These are phyloP conservation scores for Blastobotrys muscicola DNA, from an alignment of 805 yeast species.

Conservation along the genomic window DNA sequence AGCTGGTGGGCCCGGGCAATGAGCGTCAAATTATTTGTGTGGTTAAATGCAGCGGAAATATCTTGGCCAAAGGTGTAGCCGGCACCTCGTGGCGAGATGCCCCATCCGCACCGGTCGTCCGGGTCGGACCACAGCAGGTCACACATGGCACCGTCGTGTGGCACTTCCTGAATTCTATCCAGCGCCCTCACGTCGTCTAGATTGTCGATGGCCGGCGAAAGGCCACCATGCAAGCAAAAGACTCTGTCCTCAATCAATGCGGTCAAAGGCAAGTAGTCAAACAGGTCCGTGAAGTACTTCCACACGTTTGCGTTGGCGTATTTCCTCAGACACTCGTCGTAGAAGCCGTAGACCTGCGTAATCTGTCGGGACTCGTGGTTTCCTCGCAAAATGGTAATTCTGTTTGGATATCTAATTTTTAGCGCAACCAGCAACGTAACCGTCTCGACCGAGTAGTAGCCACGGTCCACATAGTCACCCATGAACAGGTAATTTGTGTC, in stretches of 20 bases:
- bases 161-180: constrained; percentile 90
- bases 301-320: constrained; percentile 90
- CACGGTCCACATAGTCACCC: constrained; percentile 92
- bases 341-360: constrained; percentile 92
- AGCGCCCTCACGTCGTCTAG: constrained; percentile 86
- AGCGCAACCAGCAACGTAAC: constrained; percentile 80
- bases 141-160: constrained; percentile 98
- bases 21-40: constrained; percentile 71
- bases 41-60: constrained; percentile 87
- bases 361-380: constrained; percentile 94
- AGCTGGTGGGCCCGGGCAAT: constrained; percentile 94
- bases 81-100: constrained; percentile 95
- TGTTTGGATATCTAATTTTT: constrained; percentile 84
- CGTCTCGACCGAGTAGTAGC: constrained; percentile 81
- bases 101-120: constrained; percentile 96
- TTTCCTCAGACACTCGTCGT: constrained; percentile 89
- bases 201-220: constrained; percentile 89
- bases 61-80: constrained; percentile 98
- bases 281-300: constrained; percentile 84
- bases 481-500: constrained; percentile 80
- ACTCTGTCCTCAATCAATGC: constrained; percentile 86
- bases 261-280: constrained; percentile 88
- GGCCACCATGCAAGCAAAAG: constrained; percentile 89
- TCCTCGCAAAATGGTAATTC: constrained; percentile 89
- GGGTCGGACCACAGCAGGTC: constrained; percentile 96